Evolutionary conservation across 495 filamentous ascomycete species (phyloP).

Genomic region (Penicillium silybi): DNA sequence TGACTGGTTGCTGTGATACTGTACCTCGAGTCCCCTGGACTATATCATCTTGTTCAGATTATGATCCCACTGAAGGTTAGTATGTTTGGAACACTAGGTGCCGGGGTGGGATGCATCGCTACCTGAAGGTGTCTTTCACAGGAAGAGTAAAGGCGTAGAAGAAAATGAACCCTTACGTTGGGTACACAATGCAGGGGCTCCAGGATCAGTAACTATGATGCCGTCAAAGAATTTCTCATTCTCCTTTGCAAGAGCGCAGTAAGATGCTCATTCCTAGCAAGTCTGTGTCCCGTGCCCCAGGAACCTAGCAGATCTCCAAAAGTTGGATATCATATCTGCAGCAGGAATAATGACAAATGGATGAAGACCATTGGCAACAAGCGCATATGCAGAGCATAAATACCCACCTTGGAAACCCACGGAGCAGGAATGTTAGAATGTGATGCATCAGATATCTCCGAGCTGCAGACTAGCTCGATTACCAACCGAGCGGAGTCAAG

Average conservation of each 20-base stretch:
- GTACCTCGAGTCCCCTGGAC: neutral
- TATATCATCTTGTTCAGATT: neutral
- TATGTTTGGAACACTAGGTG: neutral
- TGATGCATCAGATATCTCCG: conserved; percentile 4
- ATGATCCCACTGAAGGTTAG: neutral
- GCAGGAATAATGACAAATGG: neutral
- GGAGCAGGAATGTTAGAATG: neutral
- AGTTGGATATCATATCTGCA: neutral
- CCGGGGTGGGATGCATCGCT: neutral
- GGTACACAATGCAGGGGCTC: neutral
- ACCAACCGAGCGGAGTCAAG: neutral
- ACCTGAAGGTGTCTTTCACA: neutral
- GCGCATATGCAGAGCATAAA: too few relatives aligned
- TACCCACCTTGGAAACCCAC: too few relatives aligned
- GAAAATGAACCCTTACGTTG: neutral
- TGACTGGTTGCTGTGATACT: neutral
- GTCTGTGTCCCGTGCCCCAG: neutral
- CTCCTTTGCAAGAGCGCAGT: too few relatives aligned
- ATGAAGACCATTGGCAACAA: too few relatives aligned
- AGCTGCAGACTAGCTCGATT: conserved; percentile 1
- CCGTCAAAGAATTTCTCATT: too few relatives aligned
- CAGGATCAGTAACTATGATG: too few relatives aligned
- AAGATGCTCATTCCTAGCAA: neutral
- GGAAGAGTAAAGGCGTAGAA: too few relatives aligned
- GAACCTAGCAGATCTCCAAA: neutral